phyloP scores from a whole-genome alignment of 2,329 filamentous ascomycete species.

The Leptographium radiaticola region DNA sequence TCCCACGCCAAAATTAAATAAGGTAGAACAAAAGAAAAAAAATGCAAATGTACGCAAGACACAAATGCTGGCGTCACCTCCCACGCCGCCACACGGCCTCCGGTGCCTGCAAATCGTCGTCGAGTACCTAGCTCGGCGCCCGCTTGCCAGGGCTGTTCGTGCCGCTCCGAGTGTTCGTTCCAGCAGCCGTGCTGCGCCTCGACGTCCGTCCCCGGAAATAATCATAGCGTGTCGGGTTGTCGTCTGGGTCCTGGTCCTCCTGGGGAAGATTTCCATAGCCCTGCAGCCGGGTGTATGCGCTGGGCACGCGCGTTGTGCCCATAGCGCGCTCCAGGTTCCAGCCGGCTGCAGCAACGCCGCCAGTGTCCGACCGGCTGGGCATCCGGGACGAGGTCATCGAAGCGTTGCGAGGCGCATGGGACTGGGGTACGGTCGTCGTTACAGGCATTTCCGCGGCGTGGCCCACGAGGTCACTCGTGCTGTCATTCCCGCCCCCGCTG shows the following conservation, averaged over 20 bases:
- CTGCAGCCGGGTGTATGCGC: constrained; percentile 41
- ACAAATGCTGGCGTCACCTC: background rate
- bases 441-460: constrained; percentile 40
- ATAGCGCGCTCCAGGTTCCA: constrained; percentile 14
- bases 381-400: background rate
- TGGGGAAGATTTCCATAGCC: constrained; percentile 49
- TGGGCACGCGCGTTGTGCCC: constrained; percentile 28
- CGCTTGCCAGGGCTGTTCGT: constrained; percentile 1
- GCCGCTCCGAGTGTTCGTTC: constrained; percentile 7
- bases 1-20: background rate
- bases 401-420: background rate
- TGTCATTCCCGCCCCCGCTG: constrained; percentile 32
- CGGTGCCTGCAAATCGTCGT: background rate
- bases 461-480: constrained; percentile 36
- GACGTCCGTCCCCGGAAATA: constrained; percentile 34
- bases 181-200: constrained; percentile 7
- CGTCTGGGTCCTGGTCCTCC: constrained; percentile 26
- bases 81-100: background rate
- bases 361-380: background rate
- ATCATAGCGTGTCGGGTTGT: constrained; percentile 39
- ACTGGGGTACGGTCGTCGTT: constrained; percentile 9
- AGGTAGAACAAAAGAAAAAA: background rate
- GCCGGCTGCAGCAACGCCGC: background rate
- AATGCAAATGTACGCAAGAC: background rate
- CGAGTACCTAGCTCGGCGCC: constrained; percentile 9